phyloP scores from a whole-genome alignment of 352 stramenopile genomes.

The Blastocystis sp. region DNA sequence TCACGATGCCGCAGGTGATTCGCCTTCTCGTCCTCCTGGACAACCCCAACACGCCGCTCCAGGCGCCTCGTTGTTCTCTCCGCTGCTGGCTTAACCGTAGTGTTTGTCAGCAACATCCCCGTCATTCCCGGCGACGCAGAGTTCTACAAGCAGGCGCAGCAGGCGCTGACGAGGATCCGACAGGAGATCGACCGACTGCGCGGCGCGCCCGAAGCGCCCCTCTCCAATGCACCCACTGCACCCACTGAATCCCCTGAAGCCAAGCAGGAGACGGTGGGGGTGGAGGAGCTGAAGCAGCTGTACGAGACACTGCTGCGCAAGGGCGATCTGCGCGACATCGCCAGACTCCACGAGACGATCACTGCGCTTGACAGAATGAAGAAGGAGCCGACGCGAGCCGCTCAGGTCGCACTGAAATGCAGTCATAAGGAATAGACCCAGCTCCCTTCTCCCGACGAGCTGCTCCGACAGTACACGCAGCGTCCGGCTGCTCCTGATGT shows the following conservation, averaged over 20 bases:
- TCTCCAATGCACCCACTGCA: too few species aligned
- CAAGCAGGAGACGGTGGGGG: too few species aligned
- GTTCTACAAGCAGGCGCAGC: background rate
- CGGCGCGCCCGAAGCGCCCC: too few species aligned
- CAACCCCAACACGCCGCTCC: background rate
- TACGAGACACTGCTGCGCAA: conserved; percentile 34
- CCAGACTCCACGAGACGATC: background rate
- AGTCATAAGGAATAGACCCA: background rate
- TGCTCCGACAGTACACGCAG: background rate
- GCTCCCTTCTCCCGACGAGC: background rate
- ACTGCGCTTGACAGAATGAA: background rate
- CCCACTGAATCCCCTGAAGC: too few species aligned
- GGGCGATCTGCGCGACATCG: conserved; percentile 56
- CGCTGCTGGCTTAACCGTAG: background rate
- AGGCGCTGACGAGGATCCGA: conserved; percentile 4
- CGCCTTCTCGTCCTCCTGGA: conserved; percentile 28
- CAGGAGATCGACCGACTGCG: conserved; percentile 10
- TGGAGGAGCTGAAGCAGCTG: background rate
- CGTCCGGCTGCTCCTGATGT: background rate
- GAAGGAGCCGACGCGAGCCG: background rate
- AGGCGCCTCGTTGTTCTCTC: conserved; percentile 7
- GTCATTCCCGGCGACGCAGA: background rate
- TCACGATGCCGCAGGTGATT: background rate
- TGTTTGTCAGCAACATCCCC: conserved; percentile 23
- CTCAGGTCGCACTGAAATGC: background rate